These are phyloP conservation scores for Cyclotella atomus DNA, from an alignment of 108 stramenopile genomes.

Conservation along the genomic window DNA sequence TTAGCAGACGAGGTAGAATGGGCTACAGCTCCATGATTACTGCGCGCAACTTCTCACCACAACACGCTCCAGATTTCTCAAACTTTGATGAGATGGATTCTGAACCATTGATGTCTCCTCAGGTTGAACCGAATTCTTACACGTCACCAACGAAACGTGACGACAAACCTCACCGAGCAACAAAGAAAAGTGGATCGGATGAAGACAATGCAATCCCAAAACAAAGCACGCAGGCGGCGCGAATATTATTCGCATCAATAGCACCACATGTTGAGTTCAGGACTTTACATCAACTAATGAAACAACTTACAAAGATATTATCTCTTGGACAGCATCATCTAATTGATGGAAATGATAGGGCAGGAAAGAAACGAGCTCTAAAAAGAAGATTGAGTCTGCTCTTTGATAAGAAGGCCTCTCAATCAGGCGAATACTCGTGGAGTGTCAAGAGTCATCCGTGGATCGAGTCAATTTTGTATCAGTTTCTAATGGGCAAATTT, in stretches of 20 bases:
- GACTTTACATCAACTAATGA: slow-evolving; percentile 36
- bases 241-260: slow-evolving; percentile 40
- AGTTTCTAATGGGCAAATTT: slow-evolving; percentile 38
- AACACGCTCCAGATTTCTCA: neutral
- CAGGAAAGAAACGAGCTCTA: slow-evolving; percentile 28
- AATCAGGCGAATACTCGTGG: slow-evolving; percentile 22
- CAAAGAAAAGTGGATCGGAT: no score
- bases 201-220: slow-evolving; percentile 19
- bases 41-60: neutral
- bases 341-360: slow-evolving; percentile 7
- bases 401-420: slow-evolving; percentile 5
- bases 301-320: slow-evolving; percentile 22
- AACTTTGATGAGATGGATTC: neutral
- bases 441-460: slow-evolving; percentile 40
- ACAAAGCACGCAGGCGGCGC: slow-evolving; percentile 36
- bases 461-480: slow-evolving; percentile 26
- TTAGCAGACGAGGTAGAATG: no score
- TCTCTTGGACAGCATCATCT: slow-evolving; percentile 26
- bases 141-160: neutral
- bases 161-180: neutral
- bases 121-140: neutral
- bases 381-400: slow-evolving; percentile 25
- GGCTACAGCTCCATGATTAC: no score
- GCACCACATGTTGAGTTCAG: slow-evolving; percentile 47
- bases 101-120: neutral